Evolutionary conservation across 192 early-diverging fungal genomes (phyloP).

Genomic region (Coemansia sp.): DNA sequence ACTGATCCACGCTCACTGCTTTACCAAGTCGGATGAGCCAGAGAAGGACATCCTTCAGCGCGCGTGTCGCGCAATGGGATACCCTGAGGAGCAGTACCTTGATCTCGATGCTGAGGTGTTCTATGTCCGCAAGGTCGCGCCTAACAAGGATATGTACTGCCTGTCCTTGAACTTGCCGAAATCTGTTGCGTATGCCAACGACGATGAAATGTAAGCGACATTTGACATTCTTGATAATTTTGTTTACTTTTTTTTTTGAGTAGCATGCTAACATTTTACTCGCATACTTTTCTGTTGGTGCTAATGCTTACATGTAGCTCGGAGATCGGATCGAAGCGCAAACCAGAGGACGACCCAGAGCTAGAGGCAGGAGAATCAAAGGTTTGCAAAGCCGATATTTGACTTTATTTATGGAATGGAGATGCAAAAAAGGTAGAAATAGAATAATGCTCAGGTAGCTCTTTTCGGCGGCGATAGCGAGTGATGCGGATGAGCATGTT

Average conservation of each 20-base stretch:
- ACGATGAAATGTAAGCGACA: slow-evolving; percentile 34
- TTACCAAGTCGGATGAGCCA: slow-evolving; percentile 80
- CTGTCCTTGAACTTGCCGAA: slow-evolving; percentile 81
- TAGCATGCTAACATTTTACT: not conserved
- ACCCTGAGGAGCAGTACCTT: slow-evolving; percentile 44
- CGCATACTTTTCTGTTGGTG: not conserved
- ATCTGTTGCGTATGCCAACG: slow-evolving; percentile 69
- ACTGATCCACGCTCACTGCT: slow-evolving; percentile 94
- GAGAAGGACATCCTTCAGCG: slow-evolving; percentile 62
- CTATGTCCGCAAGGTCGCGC: slow-evolving; percentile 94
- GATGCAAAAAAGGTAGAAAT: slow-evolving; percentile 1
- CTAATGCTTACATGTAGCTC: slow-evolving; percentile 1
- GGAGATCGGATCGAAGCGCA: slow-evolving; percentile 16
- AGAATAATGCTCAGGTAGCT: not conserved
- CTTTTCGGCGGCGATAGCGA: not conserved
- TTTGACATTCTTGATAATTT: not conserved
- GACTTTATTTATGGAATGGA: not conserved
- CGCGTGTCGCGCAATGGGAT: slow-evolving; percentile 58
- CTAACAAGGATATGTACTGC: slow-evolving; percentile 99
- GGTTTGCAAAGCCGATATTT: slow-evolving; percentile 9
- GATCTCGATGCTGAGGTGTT: slow-evolving; percentile 61
- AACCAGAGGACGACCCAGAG: slow-evolving; percentile 6
- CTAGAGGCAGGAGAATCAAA: not conserved
- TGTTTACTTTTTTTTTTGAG: not conserved
- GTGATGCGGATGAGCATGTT: not conserved